Conservation (phyloP, 352 stramenopile species). For the Globisporangium sylvaticum region DNA sequence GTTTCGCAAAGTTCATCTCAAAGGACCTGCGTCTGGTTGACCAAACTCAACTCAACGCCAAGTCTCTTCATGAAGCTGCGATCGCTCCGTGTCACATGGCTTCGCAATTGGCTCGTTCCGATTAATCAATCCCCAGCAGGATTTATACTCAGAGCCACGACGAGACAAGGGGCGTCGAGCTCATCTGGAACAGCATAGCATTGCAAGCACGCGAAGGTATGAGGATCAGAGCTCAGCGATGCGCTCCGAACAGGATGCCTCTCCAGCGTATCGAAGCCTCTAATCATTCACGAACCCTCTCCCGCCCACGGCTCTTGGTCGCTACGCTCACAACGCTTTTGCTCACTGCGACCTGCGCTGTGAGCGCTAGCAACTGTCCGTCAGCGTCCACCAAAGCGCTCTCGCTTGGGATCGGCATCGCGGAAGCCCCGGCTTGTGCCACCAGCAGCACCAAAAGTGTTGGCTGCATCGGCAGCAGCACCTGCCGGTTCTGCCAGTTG, state of each 20-base stretch:
- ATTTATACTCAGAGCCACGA: background rate
- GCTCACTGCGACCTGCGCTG: background rate
- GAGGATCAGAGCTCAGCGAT: background rate
- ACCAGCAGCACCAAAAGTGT: background rate
- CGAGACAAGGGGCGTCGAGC: background rate
- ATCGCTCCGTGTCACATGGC: background rate
- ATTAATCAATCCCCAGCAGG: background rate
- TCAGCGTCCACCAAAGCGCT: background rate
- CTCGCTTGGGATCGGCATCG: background rate
- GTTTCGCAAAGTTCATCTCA: too few relatives aligned
- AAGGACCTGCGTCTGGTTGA: background rate
- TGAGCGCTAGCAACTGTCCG: background rate
- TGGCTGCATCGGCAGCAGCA: slow-evolving; percentile 1
- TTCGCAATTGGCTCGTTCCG: background rate
- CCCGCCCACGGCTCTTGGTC: too few relatives aligned
- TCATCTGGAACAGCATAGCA: too few relatives aligned
- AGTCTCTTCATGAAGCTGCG: background rate
- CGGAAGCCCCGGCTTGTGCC: background rate
- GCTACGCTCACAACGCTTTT: background rate
- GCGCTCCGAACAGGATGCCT: background rate
- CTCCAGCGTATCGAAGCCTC: too few relatives aligned
- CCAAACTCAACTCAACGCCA: background rate
- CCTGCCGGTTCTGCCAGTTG: slow-evolving; percentile 5
- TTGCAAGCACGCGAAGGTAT: background rate
- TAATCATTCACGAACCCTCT: too few relatives aligned